These are phyloP conservation scores for Acanthamoeba pearcei DNA, from an alignment of 208 protist genomes.

Conservation along the genomic window DNA sequence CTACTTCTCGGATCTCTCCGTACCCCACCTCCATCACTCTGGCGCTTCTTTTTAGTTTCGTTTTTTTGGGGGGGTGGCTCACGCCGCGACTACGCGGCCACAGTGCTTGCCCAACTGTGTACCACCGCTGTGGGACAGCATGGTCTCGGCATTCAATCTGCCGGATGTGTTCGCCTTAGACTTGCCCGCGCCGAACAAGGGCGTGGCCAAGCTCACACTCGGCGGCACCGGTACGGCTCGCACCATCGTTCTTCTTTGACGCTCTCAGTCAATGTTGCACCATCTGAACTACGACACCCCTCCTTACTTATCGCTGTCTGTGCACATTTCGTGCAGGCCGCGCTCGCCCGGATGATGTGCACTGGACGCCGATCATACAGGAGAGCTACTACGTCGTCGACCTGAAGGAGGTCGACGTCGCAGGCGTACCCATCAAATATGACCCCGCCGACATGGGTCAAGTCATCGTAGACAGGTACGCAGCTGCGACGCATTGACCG, in stretches of 20 bases:
- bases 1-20: conserved; percentile 25
- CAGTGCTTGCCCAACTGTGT: conserved; percentile 57
- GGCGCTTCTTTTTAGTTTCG: background rate
- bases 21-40: background rate
- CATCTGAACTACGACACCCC: background rate
- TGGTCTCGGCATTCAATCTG: conserved; percentile 21
- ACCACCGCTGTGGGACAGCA: conserved; percentile 32
- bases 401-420: conserved; percentile 54
- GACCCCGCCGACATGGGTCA: conserved; percentile 43
- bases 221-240: conserved; percentile 11
- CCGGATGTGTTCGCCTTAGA: conserved; percentile 29
- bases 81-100: too few relatives aligned
- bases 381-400: conserved; percentile 70
- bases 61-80: background rate
- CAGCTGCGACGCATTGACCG: too few relatives aligned
- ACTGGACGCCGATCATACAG: conserved; percentile 48
- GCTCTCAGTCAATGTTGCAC: background rate
- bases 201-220: conserved; percentile 6
- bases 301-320: too few relatives aligned
- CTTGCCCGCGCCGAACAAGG: background rate
- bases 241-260: background rate
- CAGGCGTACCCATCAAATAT: background rate
- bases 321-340: background rate
- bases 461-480: conserved; percentile 66
- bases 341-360: background rate